A percentile compares a stretch with the other conserved stretches of the same genome.
Conservation (phyloP, 1,284 basidiomycete species). For the Neonothopanus nambi region DNA sequence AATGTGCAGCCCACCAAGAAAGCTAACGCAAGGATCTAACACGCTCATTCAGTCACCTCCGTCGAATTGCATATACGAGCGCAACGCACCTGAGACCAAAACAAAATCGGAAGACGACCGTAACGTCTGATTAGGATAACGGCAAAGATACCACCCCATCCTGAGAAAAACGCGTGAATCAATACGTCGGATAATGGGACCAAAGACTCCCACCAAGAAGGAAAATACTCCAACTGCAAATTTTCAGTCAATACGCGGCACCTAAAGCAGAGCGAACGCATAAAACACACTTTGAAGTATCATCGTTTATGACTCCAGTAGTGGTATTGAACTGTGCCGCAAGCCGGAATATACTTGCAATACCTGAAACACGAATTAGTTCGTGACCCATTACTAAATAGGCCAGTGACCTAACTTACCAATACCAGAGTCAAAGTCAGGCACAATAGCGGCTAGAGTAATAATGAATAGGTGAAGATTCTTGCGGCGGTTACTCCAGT, state of each 20-base stretch:
- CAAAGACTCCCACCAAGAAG: conserved; percentile 45
- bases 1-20: conserved; percentile 60
- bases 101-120: conserved; percentile 16
- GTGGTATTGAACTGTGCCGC: conserved; percentile 60
- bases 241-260: background rate
- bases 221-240: conserved; percentile 67
- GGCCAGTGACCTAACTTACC: conserved; percentile 35
- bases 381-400: background rate
- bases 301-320: conserved; percentile 59
- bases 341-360: conserved; percentile 60
- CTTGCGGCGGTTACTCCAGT: conserved; percentile 52
- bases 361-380: conserved; percentile 36
- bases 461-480: conserved; percentile 57
- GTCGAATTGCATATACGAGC: background rate
- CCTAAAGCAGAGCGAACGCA: background rate
- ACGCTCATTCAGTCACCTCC: background rate
- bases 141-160: conserved; percentile 32
- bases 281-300: conserved; percentile 55
- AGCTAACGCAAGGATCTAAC: conserved; percentile 45
- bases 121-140: conserved; percentile 17
- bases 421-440: conserved; percentile 69
- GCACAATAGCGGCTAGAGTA: conserved; percentile 66
- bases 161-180: conserved; percentile 56
- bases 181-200: conserved; percentile 30
- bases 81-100: conserved; percentile 50